Base-by-base conservation (phyloP, 345 rosid genomes). In the Eutrema yunnanense region DNA sequence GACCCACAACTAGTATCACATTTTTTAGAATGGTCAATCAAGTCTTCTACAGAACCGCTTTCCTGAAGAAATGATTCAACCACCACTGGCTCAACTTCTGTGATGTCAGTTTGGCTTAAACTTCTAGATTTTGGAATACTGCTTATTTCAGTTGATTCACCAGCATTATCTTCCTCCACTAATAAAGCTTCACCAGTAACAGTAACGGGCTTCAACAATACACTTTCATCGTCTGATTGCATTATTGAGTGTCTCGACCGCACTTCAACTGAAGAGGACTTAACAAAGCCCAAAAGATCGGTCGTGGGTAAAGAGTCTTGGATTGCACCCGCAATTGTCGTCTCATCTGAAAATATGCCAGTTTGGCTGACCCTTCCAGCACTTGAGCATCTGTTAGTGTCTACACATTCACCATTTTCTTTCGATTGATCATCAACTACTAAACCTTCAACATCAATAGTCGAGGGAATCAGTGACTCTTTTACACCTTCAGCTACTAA, bases 1-100 rank as follows among this genome's bases (percentile, higher is more conserved):
- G 67, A 70, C 50, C 57, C 73, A 63, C 48, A 41, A 50, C 76
- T 84, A 49, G n/a, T 48, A 13, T 60, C 68, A 74, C 59, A 74
- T 49, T 65, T 58, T 47, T 38, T 59, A 65, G 67, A 57, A 58
- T 71, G 73, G 55, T 41, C 72, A 57, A 49, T 46, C 49, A 49
- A 65, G 19, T 66, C 48, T 73, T 32, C 60, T 2, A 44, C 53
- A n/a, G 53, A 49, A 57, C 54, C 9, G 12, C 46, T 66, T 73
- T 57, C 67, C 60, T 49, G 72, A 50, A 48, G 61, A 58, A 12
- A 26, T 50, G 53, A 42, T 9, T 67, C 48, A 50, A 56, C 62
- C 32, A 41, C 27, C 48, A 64, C 41, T 48, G 65, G 80, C 71
- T 70, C 75, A 76, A 40, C 67, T 40, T 56, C 61, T 41, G 16